Conservation (phyloP, 352 stramenopile genomes). For the Nothophytophthora sp. region DNA sequence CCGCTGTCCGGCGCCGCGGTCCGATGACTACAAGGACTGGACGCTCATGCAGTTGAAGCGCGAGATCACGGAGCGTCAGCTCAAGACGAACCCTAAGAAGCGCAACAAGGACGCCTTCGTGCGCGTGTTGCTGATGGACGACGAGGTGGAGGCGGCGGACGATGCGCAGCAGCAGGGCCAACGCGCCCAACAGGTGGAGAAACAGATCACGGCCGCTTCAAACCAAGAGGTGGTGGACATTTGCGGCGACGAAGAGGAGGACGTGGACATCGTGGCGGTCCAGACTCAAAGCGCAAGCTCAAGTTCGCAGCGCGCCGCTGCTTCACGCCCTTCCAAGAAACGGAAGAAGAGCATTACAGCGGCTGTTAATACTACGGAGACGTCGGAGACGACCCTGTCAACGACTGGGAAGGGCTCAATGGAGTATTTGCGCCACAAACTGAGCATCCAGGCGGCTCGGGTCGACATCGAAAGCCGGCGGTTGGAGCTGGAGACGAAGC, state of each 20-base stretch:
- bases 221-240: conserved; percentile 17
- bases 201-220: conserved; percentile 6
- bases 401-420: conserved; percentile 11
- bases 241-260: not conserved
- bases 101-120: conserved; percentile 55
- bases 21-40: conserved; percentile 61
- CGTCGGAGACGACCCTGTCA: not conserved
- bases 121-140: conserved; percentile 31
- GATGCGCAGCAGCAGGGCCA: not conserved
- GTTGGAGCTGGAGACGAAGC: conserved; percentile 49
- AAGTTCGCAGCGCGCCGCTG: too few relatives aligned
- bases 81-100: conserved; percentile 43
- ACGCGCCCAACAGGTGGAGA: conserved; percentile 2
- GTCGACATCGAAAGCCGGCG: conserved; percentile 45
- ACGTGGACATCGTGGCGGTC: conserved; percentile 6
- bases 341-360: conserved; percentile 6
- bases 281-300: too few relatives aligned
- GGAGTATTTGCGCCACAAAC: conserved; percentile 42
- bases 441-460: conserved; percentile 40
- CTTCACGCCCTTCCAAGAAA: not conserved
- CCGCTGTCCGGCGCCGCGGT: conserved; percentile 37
- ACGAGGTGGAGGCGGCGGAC: conserved; percentile 15
- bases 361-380: not conserved
- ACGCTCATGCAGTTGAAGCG: conserved; percentile 51
- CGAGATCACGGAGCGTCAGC: conserved; percentile 51